Evolutionary conservation across 2,329 filamentous ascomycete species (phyloP).

Genomic region (Aaosphaeria pasadenensis): DNA sequence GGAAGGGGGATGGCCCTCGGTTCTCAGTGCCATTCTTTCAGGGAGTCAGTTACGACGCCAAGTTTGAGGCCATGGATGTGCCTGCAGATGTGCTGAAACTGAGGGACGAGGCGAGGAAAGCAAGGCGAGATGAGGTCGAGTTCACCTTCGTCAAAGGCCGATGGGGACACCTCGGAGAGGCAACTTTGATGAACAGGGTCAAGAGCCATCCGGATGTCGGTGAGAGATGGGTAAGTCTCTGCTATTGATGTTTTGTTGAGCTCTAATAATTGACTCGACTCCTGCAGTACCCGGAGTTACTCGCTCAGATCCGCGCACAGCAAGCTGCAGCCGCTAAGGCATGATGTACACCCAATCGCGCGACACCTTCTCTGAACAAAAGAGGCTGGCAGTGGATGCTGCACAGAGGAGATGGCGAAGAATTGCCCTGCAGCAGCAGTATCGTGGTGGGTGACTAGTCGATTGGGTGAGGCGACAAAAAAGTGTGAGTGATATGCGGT

Average conservation of each 20-base stretch:
- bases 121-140: conserved; percentile 69
- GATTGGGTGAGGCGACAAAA: not conserved
- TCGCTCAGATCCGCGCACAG: conserved; percentile 41
- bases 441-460: not conserved
- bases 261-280: not conserved
- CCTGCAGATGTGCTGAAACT: conserved; percentile 63
- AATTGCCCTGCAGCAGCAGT: conserved; percentile 1
- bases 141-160: conserved; percentile 76
- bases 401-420: too few species aligned
- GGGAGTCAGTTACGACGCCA: conserved; percentile 74
- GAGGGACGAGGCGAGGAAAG: conserved; percentile 58
- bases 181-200: conserved; percentile 77
- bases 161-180: conserved; percentile 70
- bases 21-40: conserved; percentile 88
- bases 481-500: too few species aligned
- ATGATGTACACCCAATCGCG: not conserved
- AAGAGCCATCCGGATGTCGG: conserved; percentile 88
- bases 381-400: too few species aligned
- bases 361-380: too few species aligned
- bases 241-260: not conserved
- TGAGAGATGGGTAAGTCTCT: conserved; percentile 59
- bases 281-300: conserved; percentile 42
- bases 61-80: conserved; percentile 73
- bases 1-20: conserved; percentile 65
- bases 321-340: conserved; percentile 24